Base-by-base conservation (phyloP, 495 filamentous ascomycete genomes). In the Neurospora sp. region DNA sequence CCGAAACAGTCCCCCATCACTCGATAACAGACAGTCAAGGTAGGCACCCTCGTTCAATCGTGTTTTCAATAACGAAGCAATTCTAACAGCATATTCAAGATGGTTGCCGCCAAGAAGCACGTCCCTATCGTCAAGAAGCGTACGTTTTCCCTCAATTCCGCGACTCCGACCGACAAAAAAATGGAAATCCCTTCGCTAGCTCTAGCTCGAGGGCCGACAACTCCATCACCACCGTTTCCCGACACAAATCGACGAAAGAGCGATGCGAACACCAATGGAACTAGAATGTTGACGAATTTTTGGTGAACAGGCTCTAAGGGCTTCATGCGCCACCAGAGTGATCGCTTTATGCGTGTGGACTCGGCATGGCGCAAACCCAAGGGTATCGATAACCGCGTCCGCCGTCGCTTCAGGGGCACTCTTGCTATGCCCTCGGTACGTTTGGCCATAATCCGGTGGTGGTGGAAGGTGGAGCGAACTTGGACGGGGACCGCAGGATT, bases 41-140 rank as follows among this genome's bases (percentile, higher is more conserved):
- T 86, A 81, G 76, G 78, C 70, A 44, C 45, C 39, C 39, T 42
- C 45, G 72, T 70, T 68, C 69, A 39, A 37, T 73, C 37, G 42
- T 31, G 68, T 72, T 42, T n/a, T 69, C 70, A 59, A 40, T 38
- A 6, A 39, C 39, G 31, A 65, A 65, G 73, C 12, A 61, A 72
- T 77, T 73, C 84, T 85, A 74, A 84, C 79, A 72, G 53, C 70
- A 70, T 72, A 39, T 47, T 75, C 69, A 77, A 98, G 94, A 98
- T 99, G 96, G 93, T 93, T 87, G 88, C 94, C 88, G 93, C 95
- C 84, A 97, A 96, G 92, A 95, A 96, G 87, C 95, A 98, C 87
- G 89, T 99, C 82, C 93, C 94, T 81, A 98, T 99, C 88, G 92
- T 99, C 78, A 99, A 99, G 92, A 99, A 99, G 93, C 93, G 93